These are phyloP conservation scores for Candolleomyces aberdarensis DNA, from an alignment of 768 basidiomycete species.

Conservation along the genomic window DNA sequence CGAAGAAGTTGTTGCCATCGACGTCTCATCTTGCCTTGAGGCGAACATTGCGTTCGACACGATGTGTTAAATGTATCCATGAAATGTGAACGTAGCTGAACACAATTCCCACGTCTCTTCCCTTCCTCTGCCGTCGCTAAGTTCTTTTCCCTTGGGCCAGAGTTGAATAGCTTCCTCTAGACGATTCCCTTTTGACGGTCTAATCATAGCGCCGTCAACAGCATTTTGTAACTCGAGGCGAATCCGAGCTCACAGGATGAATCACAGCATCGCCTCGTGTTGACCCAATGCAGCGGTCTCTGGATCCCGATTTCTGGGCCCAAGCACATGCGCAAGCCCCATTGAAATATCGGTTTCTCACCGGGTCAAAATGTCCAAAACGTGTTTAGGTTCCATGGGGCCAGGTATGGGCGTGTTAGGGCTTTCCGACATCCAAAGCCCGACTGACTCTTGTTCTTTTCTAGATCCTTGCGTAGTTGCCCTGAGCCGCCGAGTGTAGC, in stretches of 20 bases:
- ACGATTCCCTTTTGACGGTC: background rate
- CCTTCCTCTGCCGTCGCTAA: background rate
- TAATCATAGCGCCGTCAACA: background rate
- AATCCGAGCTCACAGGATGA: too few relatives aligned
- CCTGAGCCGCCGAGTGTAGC: background rate
- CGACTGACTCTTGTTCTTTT: background rate
- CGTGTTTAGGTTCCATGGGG: background rate
- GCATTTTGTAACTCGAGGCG: background rate
- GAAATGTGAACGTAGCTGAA: background rate
- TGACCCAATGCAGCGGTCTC: slow-evolving; percentile 2
- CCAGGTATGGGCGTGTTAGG: background rate
- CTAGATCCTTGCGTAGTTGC: background rate
- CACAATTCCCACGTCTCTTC: background rate
- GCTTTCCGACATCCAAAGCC: background rate
- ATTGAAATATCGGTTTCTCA: background rate
- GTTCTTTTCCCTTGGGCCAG: too few relatives aligned
- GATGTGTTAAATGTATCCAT: background rate
- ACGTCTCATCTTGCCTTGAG: too few relatives aligned
- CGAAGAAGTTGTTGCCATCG: too few relatives aligned
- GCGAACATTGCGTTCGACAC: too few relatives aligned
- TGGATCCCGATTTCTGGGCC: background rate
- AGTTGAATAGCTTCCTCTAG: too few relatives aligned
- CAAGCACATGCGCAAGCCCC: too few relatives aligned
- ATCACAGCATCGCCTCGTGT: slow-evolving; percentile 2
- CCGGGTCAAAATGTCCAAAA: background rate